Evolutionary conservation across 495 filamentous ascomycete genomes (phyloP).

Genomic region (Usnea hakonensis): DNA sequence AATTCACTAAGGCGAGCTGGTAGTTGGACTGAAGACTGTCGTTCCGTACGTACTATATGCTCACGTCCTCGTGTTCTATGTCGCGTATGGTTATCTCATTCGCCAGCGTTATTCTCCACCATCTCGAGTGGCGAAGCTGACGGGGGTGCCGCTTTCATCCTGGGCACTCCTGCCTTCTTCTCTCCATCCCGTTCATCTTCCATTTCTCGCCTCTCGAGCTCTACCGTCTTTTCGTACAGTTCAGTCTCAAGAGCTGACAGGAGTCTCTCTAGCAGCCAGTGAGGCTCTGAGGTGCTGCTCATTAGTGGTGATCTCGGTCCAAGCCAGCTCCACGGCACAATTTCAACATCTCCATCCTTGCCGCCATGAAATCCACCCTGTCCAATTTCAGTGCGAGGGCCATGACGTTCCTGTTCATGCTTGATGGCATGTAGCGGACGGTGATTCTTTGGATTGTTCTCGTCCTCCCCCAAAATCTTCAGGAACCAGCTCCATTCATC

Average conservation of each 20-base stretch:
- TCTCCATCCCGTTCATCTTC: not conserved
- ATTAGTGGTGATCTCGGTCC: conserved; percentile 6
- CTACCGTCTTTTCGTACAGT: not conserved
- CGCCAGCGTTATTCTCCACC: too few species aligned
- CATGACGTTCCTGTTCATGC: not conserved
- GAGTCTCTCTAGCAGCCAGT: conserved; percentile 6
- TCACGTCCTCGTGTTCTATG: too few species aligned
- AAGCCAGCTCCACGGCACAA: conserved; percentile 7
- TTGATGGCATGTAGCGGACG: not conserved
- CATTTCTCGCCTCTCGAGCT: not conserved
- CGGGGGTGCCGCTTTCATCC: too few species aligned
- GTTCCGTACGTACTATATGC: too few species aligned
- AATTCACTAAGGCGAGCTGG: too few species aligned
- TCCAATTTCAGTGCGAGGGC: not conserved
- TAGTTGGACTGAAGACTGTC: too few species aligned
- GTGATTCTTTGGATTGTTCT: not conserved
- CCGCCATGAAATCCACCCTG: not conserved
- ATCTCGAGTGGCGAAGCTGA: too few species aligned
- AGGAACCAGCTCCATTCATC: not conserved
- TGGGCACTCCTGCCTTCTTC: too few species aligned
- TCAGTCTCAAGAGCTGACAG: conserved; percentile 10
- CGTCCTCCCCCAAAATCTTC: not conserved
- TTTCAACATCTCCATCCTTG: not conserved
- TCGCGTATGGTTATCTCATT: too few species aligned
- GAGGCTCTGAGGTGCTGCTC: conserved; percentile 2